phyloP scores from a whole-genome alignment of 1,139 yeast genomes.

The Arxiozyma slooffiae region DNA sequence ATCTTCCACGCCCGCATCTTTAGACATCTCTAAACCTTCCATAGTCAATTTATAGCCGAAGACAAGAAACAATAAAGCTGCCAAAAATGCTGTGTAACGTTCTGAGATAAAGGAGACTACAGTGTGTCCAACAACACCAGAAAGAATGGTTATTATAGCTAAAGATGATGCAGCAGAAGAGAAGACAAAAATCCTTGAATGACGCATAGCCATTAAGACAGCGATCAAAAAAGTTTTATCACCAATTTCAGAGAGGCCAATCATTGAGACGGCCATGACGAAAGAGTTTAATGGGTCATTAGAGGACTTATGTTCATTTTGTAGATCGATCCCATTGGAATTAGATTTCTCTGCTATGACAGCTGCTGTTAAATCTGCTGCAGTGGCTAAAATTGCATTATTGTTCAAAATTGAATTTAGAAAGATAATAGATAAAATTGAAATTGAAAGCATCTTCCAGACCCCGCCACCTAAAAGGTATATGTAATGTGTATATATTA shows the following conservation, averaged over 20 bases:
- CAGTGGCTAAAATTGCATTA: not conserved
- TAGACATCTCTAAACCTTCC: slow-evolving; percentile 80
- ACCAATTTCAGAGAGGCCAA: slow-evolving; percentile 86
- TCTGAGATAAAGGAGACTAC: slow-evolving; percentile 77
- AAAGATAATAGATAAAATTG: not conserved
- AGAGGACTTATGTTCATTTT: not conserved
- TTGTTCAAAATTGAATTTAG: not conserved
- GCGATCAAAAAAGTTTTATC: slow-evolving; percentile 95
- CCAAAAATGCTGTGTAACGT: slow-evolving; percentile 68
- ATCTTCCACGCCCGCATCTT: slow-evolving; percentile 78
- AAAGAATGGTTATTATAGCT: slow-evolving; percentile 79
- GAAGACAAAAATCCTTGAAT: slow-evolving; percentile 72
- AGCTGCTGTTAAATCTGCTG: slow-evolving; percentile 1
- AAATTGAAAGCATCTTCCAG: not conserved
- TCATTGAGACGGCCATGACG: slow-evolving; percentile 71
- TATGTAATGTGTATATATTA: no score
- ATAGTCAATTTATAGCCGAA: slow-evolving; percentile 68
- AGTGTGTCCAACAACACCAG: slow-evolving; percentile 87
- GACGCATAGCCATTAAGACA: slow-evolving; percentile 96
- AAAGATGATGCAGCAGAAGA: slow-evolving; percentile 82
- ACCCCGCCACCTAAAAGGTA: no score
- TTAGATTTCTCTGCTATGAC: not conserved
- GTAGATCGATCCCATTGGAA: not conserved
- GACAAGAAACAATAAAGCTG: slow-evolving; percentile 68
- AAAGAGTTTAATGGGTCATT: slow-evolving; percentile 34